A percentile compares a stretch with the other conserved stretches of the same genome.
These are phyloP conservation scores for Stromatinia cepivora DNA, from an alignment of 2,329 filamentous ascomycete species.

Conservation along the genomic window DNA sequence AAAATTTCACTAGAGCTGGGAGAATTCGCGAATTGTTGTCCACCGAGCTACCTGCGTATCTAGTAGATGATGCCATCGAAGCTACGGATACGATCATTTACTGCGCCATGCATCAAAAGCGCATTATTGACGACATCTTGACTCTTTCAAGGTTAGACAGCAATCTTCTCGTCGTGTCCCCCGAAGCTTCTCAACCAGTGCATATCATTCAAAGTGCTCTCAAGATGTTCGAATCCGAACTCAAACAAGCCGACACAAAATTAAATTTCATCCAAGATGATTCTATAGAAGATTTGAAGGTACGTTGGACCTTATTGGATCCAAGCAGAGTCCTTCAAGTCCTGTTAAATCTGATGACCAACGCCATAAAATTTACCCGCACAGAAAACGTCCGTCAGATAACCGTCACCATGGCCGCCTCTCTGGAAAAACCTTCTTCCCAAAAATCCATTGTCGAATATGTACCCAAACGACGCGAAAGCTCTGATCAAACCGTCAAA, in stretches of 20 bases:
- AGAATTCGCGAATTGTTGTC: constrained; percentile 37
- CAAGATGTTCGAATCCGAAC: constrained; percentile 77
- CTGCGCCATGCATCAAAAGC: constrained; percentile 75
- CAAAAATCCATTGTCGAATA: constrained; percentile 3
- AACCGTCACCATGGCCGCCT: constrained; percentile 10
- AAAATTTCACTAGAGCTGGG: constrained; percentile 45
- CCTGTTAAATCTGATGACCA: constrained; percentile 76
- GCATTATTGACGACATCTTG: constrained; percentile 62
- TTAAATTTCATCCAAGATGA: constrained; percentile 63
- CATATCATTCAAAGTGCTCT: constrained; percentile 65
- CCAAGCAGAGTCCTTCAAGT: constrained; percentile 75
- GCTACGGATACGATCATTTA: constrained; percentile 74
- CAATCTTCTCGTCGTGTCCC: constrained; percentile 67
- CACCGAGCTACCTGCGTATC: constrained; percentile 41
- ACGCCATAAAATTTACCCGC: constrained; percentile 76
- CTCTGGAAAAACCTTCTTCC: not conserved
- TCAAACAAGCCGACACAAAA: constrained; percentile 66
- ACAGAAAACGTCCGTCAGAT: constrained; percentile 9
- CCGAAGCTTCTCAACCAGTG: constrained; percentile 66
- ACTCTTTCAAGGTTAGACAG: constrained; percentile 70
- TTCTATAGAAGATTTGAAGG: constrained; percentile 56
- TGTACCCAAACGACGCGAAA: constrained; percentile 2
- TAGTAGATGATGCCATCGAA: constrained; percentile 64
- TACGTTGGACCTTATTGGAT: constrained; percentile 69
- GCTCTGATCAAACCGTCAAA: not conserved